Evolutionary conservation across 345 rosid genomes (phyloP).

Genomic region (Salix viminalis): DNA sequence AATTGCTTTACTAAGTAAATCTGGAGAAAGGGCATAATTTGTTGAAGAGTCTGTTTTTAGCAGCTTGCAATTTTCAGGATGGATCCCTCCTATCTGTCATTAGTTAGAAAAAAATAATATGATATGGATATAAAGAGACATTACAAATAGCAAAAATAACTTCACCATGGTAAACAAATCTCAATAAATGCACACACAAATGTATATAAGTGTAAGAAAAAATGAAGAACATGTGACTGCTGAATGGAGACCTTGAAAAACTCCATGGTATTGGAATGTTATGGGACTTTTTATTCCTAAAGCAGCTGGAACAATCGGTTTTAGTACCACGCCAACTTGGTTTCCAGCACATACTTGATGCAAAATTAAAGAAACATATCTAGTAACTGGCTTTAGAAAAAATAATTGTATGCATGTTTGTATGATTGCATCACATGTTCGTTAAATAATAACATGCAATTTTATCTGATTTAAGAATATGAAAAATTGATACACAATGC

Average conservation of each 20-base stretch:
- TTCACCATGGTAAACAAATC: background rate
- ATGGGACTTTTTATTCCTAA: background rate
- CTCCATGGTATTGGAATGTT: background rate
- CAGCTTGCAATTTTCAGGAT: slow-evolving; percentile 64
- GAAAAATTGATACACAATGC: too few species aligned
- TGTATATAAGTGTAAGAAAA: background rate
- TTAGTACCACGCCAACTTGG: background rate
- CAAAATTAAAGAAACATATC: background rate
- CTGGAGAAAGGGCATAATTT: slow-evolving; percentile 63
- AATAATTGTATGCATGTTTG: too few species aligned
- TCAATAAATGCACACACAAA: background rate
- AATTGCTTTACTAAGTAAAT: slow-evolving; percentile 52
- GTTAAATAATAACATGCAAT: too few species aligned
- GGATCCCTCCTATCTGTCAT: slow-evolving; percentile 72
- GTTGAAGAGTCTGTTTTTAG: slow-evolving; percentile 61
- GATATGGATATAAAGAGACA: background rate
- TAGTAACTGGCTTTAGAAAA: background rate
- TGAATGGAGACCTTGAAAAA: background rate
- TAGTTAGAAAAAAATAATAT: slow-evolving; percentile 7
- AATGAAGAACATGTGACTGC: background rate
- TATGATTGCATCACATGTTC: too few species aligned
- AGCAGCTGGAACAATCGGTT: background rate
- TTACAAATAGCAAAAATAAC: background rate
- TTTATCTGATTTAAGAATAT: too few species aligned
- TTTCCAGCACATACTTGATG: background rate